Percentiles rank a stretch among this genome's conserved stretches.
Conservation (phyloP, 352 stramenopile species). For the Globisporangium radiosum region DNA sequence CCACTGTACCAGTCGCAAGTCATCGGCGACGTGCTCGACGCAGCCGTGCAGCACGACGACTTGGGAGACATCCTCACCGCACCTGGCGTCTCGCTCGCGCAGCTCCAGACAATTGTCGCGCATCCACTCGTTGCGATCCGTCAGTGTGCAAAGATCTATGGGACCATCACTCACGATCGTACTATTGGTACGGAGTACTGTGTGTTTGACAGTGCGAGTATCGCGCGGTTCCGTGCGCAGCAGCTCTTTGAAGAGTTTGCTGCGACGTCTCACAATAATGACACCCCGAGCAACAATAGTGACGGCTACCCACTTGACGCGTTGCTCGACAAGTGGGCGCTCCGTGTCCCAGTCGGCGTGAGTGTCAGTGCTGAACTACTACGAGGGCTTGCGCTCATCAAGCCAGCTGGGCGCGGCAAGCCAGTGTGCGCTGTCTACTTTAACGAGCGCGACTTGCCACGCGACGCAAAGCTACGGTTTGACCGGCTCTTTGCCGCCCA, state of each 20-base stretch:
- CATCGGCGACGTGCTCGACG: conserved; percentile 70
- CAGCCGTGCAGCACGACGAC: conserved; percentile 61
- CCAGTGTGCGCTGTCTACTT: conserved; percentile 55
- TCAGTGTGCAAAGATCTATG: conserved; percentile 71
- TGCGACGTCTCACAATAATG: no score
- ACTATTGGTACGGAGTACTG: no score
- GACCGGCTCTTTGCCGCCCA: conserved; percentile 71
- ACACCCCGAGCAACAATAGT: conserved; percentile 17
- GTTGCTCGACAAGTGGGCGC: conserved; percentile 82
- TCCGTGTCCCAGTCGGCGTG: conserved; percentile 65
- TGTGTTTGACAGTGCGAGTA: conserved; percentile 6
- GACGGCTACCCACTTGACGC: conserved; percentile 44
- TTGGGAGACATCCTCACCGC: conserved; percentile 30
- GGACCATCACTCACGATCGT: conserved; percentile 12
- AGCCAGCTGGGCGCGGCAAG: conserved; percentile 29
- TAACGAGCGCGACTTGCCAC: conserved; percentile 49
- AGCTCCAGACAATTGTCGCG: conserved; percentile 26
- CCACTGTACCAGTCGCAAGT: conserved; percentile 46
- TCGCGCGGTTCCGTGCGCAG: conserved; percentile 67
- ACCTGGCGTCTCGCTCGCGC: conserved; percentile 32
- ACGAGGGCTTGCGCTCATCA: conserved; percentile 49
- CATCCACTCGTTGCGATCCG: conserved; percentile 49
- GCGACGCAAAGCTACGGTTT: conserved; percentile 72
- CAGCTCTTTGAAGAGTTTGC: conserved; percentile 58
- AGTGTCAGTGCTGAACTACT: conserved; percentile 60